Conservation (phyloP, 768 basidiomycete genomes). For the Russula olivacea region DNA sequence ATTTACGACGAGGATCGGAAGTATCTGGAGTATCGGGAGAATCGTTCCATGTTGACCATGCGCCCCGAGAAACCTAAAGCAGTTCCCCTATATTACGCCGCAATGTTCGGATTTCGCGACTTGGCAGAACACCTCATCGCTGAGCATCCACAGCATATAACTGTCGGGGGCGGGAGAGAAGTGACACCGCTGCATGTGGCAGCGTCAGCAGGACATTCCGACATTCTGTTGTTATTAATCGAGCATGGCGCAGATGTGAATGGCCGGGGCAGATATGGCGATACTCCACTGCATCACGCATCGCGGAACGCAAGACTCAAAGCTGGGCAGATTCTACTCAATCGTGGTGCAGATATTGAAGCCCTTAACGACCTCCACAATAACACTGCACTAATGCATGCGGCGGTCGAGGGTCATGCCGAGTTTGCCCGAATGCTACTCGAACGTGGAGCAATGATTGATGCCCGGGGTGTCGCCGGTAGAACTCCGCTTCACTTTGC, state of each 20-base stretch:
- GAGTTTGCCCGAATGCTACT: not conserved
- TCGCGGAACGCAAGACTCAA: not conserved
- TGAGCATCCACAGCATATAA: not conserved
- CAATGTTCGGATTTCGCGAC: not conserved
- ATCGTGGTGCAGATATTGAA: not conserved
- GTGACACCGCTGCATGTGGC: not conserved
- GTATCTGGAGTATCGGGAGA: too few species aligned
- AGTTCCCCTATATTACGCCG: not conserved
- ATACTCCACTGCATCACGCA: not conserved
- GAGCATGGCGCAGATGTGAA: not conserved
- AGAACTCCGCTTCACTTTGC: not conserved
- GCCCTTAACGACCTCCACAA: too few species aligned
- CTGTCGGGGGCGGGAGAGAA: not conserved
- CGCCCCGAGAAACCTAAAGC: not conserved
- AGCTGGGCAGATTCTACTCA: not conserved
- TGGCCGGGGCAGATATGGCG: not conserved
- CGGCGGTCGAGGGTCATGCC: not conserved
- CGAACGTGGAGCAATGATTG: not conserved
- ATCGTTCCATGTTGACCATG: not conserved
- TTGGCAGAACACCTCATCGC: not conserved
- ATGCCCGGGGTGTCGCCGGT: not conserved
- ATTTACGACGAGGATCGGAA: not conserved
- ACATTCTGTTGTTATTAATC: not conserved
- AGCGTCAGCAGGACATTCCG: not conserved
- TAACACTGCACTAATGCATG: not conserved